Percentiles rank a stretch among this genome's conserved stretches.
These are phyloP conservation scores for Hygrophoropsis aurantiaca DNA, from an alignment of 768 basidiomycete genomes.

Conservation along the genomic window DNA sequence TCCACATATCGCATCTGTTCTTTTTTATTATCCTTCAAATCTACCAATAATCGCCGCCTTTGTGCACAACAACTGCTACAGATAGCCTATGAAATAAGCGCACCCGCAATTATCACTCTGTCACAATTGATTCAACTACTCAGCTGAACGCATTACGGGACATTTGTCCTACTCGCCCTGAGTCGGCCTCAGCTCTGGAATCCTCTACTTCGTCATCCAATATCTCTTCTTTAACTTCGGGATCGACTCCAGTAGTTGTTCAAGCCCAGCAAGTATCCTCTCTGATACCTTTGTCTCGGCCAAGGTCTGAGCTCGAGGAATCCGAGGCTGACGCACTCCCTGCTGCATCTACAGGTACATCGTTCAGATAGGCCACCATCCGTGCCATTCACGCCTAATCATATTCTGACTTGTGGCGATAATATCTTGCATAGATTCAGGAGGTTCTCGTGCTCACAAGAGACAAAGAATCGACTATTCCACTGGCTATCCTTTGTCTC, in stretches of 20 bases:
- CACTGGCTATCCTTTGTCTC: conserved; percentile 33
- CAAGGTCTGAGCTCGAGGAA: conserved; percentile 62
- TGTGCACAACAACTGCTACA: no score
- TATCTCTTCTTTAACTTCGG: conserved; percentile 24
- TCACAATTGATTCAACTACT: conserved; percentile 71
- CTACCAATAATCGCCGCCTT: conserved; percentile 9
- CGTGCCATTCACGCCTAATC: conserved; percentile 6
- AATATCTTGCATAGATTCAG: conserved; percentile 39
- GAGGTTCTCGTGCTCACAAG: conserved; percentile 62
- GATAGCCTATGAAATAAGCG: no score
- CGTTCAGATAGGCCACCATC: not conserved
- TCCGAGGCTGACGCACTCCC: conserved; percentile 32
- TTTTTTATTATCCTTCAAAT: conserved; percentile 18
- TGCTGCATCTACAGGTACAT: conserved; percentile 23
- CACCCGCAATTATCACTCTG: conserved; percentile 21
- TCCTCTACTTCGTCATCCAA: conserved; percentile 32
- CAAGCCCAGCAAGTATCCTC: conserved; percentile 32
- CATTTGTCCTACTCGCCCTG: conserved; percentile 41
- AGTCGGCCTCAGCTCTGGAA: conserved; percentile 49
- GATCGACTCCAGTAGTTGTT: conserved; percentile 24
- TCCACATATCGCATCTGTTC: conserved; percentile 15
- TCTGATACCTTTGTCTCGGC: conserved; percentile 66
- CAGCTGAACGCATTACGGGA: conserved; percentile 58
- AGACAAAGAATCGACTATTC: conserved; percentile 61
- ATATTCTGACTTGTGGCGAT: conserved; percentile 1